A percentile compares a stretch with the other conserved stretches of the same genome.
These are phyloP conservation scores for Trifolium dubium DNA, from an alignment of 306 rosid genomes.

Conservation along the genomic window DNA sequence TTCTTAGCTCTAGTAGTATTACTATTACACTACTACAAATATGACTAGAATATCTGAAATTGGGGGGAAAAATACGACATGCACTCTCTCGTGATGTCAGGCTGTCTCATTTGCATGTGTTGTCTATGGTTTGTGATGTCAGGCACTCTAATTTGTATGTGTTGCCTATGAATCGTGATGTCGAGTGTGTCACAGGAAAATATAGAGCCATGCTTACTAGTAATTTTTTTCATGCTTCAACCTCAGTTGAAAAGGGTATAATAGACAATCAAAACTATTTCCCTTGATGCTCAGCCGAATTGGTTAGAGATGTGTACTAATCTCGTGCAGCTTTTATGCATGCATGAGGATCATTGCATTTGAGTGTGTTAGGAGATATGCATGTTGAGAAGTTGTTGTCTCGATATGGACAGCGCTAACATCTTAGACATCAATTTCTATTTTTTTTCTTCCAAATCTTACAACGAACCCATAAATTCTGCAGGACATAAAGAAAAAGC, in stretches of 20 bases:
- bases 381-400: constrained; percentile 26
- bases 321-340: constrained; percentile 35
- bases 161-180: too few species aligned
- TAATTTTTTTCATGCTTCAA: constrained; percentile 23
- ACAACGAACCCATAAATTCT: constrained; percentile 43
- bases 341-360: constrained; percentile 39
- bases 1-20: constrained; percentile 4
- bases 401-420: constrained; percentile 26
- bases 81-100: not conserved
- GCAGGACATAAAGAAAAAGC: constrained; percentile 80
- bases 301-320: constrained; percentile 27
- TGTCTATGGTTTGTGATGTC: constrained; percentile 25
- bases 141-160: too few species aligned
- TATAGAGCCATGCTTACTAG: constrained; percentile 2
- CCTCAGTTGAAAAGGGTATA: constrained; percentile 32
- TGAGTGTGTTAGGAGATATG: constrained; percentile 31
- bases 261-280: constrained; percentile 32
- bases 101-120: constrained; percentile 23
- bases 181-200: not conserved
- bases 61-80: not conserved
- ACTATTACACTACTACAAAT: not conserved
- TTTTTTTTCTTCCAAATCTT: constrained; percentile 25
- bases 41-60: constrained; percentile 15
- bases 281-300: constrained; percentile 20
- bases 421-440: constrained; percentile 13